Percentiles rank a stretch among this genome's conserved stretches.
These are phyloP conservation scores for Clitoria ternatea DNA, from an alignment of 306 rosid genomes.

Conservation along the genomic window DNA sequence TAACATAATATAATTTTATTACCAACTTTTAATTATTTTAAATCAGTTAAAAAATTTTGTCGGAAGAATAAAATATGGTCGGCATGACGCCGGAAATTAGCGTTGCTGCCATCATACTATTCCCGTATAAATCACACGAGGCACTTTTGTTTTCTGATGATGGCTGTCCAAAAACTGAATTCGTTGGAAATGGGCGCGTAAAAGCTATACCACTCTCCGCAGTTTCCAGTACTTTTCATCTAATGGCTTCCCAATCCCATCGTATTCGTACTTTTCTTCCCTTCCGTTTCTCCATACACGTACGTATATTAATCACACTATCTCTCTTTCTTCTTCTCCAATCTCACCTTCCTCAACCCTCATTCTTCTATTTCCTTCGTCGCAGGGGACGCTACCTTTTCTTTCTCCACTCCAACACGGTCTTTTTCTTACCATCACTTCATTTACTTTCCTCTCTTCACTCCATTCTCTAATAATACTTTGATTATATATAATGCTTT, in stretches of 20 bases:
- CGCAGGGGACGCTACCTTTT: conserved; percentile 36
- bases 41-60: too few species aligned
- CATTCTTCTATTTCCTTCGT: conserved; percentile 6
- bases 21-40: too few species aligned
- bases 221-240: neutral
- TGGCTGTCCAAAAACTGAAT: neutral
- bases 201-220: neutral
- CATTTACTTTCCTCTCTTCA: neutral
- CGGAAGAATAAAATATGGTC: too few species aligned
- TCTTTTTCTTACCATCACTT: conserved; percentile 1
- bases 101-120: neutral
- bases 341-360: conserved; percentile 1
- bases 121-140: neutral
- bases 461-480: too few species aligned
- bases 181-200: conserved; percentile 10
- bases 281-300: conserved; percentile 31
- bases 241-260: conserved; percentile 50
- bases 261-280: conserved; percentile 38
- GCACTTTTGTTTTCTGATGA: neutral
- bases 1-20: too few species aligned
- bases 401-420: conserved; percentile 43
- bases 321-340: neutral
- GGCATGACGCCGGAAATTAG: neutral
- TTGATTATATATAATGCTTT: neutral
- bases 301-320: neutral